Evolutionary conservation across 768 basidiomycete species (phyloP), one percentile per base, ranked within the genome.

Genomic region (Pisolithus marmoratus): DNA sequence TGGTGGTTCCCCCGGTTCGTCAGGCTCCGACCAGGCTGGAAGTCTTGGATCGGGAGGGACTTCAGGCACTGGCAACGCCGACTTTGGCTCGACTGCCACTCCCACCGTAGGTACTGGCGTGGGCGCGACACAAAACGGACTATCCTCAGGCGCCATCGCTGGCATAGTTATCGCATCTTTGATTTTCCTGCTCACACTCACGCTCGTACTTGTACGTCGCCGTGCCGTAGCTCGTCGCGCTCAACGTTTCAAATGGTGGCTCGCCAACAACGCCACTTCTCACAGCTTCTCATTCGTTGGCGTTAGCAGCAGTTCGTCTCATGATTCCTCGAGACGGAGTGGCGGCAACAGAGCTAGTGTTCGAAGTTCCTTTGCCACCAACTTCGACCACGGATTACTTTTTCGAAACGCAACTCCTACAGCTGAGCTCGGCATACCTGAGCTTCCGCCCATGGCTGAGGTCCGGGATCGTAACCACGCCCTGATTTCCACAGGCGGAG

Each of bases 361-460:
- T 3, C 73, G 82, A 46, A 85, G 83, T 64, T 85, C 83, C 66
- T 85, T 85, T 48, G 84, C 75, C 17, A 84, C 84, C 17, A 78
- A 75, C n/a, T 73, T 76, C 58, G 80, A 82, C 49, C 75, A 75
- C 20, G 71, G 71, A 11, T 56, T 61, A 48, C 51, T 58, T 40
- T 59, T 60, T 51, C 49, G 53, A 49, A n/a, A 60, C 54, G 34
- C 67, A 60, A 36, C 64, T 50, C 23, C 60, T 55, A 40, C 54
- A 40, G 38, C 40, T 23, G 45, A 58, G 52, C 17, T 37, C 22
- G 46, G 36, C 27, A 1, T 70, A 11, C 78, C 75, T 12, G 65
- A 72, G 15, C 53, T 78, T 8, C 83, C 82, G 6, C 78, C 80
- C 5, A 78, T 76, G 75, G 81, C 75, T 17, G 80, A 82, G 61